Evolutionary conservation across 352 stramenopile genomes (phyloP).

Genomic region (Pythium biforme): DNA sequence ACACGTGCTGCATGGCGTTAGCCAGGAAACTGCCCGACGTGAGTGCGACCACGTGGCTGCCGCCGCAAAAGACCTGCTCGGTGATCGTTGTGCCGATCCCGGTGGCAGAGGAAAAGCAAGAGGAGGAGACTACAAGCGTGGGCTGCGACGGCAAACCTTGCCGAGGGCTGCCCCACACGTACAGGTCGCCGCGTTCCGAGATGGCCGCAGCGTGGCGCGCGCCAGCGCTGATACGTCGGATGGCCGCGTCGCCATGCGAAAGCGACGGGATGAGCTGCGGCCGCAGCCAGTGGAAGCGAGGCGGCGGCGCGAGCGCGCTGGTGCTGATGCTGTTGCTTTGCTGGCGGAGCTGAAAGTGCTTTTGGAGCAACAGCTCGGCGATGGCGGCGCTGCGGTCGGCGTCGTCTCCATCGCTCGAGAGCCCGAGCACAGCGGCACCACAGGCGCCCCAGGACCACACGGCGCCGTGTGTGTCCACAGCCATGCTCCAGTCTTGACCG

Average conservation of each 20-base stretch:
- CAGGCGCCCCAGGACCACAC: conserved; percentile 84
- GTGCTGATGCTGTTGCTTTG: neutral
- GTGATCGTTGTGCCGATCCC: conserved; percentile 35
- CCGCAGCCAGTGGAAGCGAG: conserved; percentile 28
- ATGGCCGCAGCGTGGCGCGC: conserved; percentile 85
- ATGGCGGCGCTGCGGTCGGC: conserved; percentile 25
- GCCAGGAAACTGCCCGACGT: conserved; percentile 53
- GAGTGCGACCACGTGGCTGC: conserved; percentile 42
- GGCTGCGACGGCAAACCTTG: conserved; percentile 3
- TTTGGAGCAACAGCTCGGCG: conserved; percentile 45
- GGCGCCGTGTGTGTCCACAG: conserved; percentile 53
- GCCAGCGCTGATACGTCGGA: conserved; percentile 78
- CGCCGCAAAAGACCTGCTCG: conserved; percentile 53
- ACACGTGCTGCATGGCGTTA: conserved; percentile 37
- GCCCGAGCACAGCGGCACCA: conserved; percentile 63
- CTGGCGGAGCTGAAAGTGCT: conserved; percentile 36
- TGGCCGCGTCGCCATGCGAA: conserved; percentile 29
- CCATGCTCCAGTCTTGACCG: conserved; percentile 80
- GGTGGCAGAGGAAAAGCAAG: too few species aligned
- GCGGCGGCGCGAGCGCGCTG: conserved; percentile 18
- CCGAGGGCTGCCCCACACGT: conserved; percentile 77
- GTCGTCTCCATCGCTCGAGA: conserved; percentile 19
- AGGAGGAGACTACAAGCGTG: conserved; percentile 15
- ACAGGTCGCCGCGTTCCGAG: conserved; percentile 86
- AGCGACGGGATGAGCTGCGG: conserved; percentile 47